Evolutionary conservation across 2,329 filamentous ascomycete species (phyloP), one percentile per base, ranked within the genome.

Genomic region (Zymoseptoria brevis): DNA sequence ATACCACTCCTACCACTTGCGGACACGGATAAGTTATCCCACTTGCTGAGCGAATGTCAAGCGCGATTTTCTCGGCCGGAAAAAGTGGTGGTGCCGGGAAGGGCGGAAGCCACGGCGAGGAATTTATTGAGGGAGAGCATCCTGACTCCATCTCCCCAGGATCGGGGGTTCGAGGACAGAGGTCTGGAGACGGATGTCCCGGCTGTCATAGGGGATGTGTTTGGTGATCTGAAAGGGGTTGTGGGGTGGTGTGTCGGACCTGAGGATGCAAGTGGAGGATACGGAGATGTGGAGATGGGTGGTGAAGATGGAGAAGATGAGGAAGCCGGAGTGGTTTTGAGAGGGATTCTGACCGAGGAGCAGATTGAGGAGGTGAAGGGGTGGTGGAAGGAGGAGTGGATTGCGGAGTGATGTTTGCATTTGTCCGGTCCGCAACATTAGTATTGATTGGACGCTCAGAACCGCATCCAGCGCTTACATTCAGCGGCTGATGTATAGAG

Each of bases 331-430:
- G 35, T 45, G 35, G 35, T 45, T 4, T 5, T 45, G 11, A 45
- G 35, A n/a, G 35, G 35, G 11, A 45, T 16, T 16, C 13, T 76
- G 1, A 75, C 72, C 4, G 64, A 69, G 19, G 65, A 66, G 21
- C 63, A 67, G 45, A 71, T 62, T 16, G 56, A 29, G 22, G 67
- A 69, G n/a, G 65, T 77, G 50, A 55, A 72, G n/a, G 67, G 68
- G 11, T 77, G 76, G 60, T 77, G 75, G 75, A 62, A 56, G 26
- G 64, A 68, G 45, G 73, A 75, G 61, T 67, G 64, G 62, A 57
- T 60, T 22, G 58, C 64, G 29, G 70, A 72, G 26, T 74, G 29
- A 11, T 24, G 22, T 24, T 24, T 24, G 4, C 22, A 6, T n/a
- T n/a, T n/a, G n/a, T n/a, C n/a, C n/a, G n/a, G n/a, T n/a, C n/a